These are phyloP conservation scores for Neurospora sp. DNA, from an alignment of 495 filamentous ascomycete species.

Conservation along the genomic window DNA sequence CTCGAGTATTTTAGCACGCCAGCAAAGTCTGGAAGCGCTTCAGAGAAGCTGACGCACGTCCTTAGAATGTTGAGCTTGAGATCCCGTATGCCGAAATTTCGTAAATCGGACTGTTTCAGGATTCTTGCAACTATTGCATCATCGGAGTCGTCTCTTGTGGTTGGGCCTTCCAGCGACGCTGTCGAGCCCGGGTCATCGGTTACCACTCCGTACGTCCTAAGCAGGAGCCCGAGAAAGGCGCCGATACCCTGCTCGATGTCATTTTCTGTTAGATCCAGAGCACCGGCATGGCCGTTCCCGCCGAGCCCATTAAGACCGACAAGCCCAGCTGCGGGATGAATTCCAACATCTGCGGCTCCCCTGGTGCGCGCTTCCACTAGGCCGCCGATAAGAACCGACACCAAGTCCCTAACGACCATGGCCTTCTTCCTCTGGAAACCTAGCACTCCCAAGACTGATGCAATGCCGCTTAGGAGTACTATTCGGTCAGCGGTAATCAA, in stretches of 20 bases:
- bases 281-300: constrained; percentile 34
- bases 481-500: constrained; percentile 60
- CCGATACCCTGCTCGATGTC: constrained; percentile 67
- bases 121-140: constrained; percentile 42
- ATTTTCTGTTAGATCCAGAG: constrained; percentile 61
- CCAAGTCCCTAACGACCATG: constrained; percentile 71
- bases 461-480: constrained; percentile 72
- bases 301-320: constrained; percentile 46
- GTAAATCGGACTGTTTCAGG: constrained; percentile 38
- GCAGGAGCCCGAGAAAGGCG: constrained; percentile 36
- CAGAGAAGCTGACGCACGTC: constrained; percentile 79
- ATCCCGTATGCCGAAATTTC: constrained; percentile 53
- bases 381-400: constrained; percentile 71
- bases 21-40: constrained; percentile 85
- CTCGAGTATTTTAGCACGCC: constrained; percentile 80
- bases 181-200: constrained; percentile 16
- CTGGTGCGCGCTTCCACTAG: constrained; percentile 87
- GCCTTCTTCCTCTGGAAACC: constrained; percentile 79
- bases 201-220: constrained; percentile 41
- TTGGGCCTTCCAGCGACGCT: constrained; percentile 4
- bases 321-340: constrained; percentile 84
- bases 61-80: constrained; percentile 79
- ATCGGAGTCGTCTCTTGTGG: constrained; percentile 30
- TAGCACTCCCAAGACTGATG: constrained; percentile 65
- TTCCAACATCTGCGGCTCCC: constrained; percentile 86